Percentiles rank a stretch among this genome's conserved stretches.
Evolutionary conservation across 1,284 basidiomycete species (phyloP).

Genomic region (Puccinia polysora): DNA sequence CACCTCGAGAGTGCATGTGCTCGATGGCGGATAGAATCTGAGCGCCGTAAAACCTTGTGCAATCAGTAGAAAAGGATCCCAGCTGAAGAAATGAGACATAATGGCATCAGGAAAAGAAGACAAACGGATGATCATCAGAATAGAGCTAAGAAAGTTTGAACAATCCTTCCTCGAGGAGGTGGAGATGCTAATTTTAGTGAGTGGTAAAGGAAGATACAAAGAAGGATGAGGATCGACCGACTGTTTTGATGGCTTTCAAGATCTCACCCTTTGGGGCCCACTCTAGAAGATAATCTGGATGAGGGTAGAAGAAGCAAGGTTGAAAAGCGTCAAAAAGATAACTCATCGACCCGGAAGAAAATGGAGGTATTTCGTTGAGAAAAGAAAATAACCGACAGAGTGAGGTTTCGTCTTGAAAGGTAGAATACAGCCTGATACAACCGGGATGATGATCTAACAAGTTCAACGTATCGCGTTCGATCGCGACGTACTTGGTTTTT

Average conservation of each 20-base stretch:
- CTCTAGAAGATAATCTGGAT: slow-evolving; percentile 88
- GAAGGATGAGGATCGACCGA: background rate
- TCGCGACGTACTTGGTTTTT: slow-evolving; percentile 63
- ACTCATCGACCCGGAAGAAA: background rate
- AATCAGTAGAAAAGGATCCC: slow-evolving; percentile 73
- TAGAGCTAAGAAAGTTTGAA: background rate
- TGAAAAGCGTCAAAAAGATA: background rate
- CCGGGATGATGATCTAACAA: slow-evolving; percentile 54
- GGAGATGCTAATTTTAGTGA: background rate
- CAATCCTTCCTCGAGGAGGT: background rate
- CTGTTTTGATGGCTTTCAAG: slow-evolving; percentile 66
- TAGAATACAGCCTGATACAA: slow-evolving; percentile 49
- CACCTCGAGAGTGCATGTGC: slow-evolving; percentile 80
- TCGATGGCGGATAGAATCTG: slow-evolving; percentile 80
- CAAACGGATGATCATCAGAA: slow-evolving; percentile 42
- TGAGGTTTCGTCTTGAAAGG: slow-evolving; percentile 48
- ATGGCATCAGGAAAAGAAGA: background rate
- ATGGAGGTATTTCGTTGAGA: background rate
- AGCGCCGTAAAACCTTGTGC: slow-evolving; percentile 75
- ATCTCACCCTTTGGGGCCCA: slow-evolving; percentile 85
- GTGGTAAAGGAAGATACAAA: background rate
- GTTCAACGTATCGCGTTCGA: slow-evolving; percentile 63
- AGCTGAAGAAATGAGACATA: slow-evolving; percentile 11
- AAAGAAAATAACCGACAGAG: slow-evolving; percentile 7
- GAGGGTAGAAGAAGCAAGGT: background rate